These are phyloP conservation scores for Geotrichum phurueaensis DNA, from an alignment of 1,139 yeast species.

Conservation along the genomic window DNA sequence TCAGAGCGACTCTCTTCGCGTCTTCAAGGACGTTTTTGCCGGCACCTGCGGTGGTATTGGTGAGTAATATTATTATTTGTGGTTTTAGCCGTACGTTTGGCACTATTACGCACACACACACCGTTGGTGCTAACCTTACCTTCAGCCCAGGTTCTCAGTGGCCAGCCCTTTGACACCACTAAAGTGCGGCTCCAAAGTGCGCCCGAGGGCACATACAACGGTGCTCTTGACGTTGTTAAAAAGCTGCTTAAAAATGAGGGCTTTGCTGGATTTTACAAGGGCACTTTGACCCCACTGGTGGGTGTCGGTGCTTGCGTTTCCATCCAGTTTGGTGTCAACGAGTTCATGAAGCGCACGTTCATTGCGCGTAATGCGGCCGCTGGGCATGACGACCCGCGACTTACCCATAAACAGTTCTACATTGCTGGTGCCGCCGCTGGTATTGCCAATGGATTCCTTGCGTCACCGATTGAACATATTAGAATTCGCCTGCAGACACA, in stretches of 20 bases:
- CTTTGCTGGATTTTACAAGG: slow-evolving; percentile 74
- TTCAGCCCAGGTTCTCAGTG: slow-evolving; percentile 83
- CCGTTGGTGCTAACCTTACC: not conserved
- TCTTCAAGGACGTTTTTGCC: slow-evolving; percentile 73
- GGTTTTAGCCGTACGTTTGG: not conserved
- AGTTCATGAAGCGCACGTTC: slow-evolving; percentile 80
- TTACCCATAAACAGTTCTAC: slow-evolving; percentile 57
- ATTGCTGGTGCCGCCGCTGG: slow-evolving; percentile 85
- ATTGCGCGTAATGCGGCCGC: slow-evolving; percentile 38
- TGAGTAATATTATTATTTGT: slow-evolving; percentile 16
- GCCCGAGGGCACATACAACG: slow-evolving; percentile 65
- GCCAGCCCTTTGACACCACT: slow-evolving; percentile 94
- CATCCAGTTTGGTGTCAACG: slow-evolving; percentile 83
- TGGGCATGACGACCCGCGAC: slow-evolving; percentile 37
- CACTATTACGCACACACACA: not conserved
- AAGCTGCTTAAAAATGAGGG: slow-evolving; percentile 72
- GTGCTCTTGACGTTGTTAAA: slow-evolving; percentile 71
- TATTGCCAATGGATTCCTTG: slow-evolving; percentile 76
- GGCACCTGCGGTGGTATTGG: slow-evolving; percentile 88
- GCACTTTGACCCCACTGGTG: slow-evolving; percentile 75
- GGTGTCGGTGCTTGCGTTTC: slow-evolving; percentile 96
- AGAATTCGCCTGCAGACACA: slow-evolving; percentile 89
- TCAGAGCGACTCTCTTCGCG: slow-evolving; percentile 41
- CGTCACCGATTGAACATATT: slow-evolving; percentile 88
- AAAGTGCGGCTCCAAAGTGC: slow-evolving; percentile 88